Base-by-base conservation (phyloP, 1,139 yeast species). In the Pichia sp. region DNA sequence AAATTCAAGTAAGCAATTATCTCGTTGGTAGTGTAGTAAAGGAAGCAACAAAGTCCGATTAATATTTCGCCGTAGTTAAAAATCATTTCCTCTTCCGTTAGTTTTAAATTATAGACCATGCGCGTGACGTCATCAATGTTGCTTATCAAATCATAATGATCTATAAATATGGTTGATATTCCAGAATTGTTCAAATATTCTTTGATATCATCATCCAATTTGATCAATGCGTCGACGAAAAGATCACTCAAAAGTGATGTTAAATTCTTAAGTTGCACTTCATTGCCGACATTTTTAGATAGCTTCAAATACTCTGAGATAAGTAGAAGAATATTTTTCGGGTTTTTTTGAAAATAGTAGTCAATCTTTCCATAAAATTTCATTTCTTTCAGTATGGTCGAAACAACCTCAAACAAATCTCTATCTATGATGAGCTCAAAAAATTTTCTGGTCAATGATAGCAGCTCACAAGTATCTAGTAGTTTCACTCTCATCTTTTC, bases 401-500 rank as follows among this genome's bases (percentile, higher is more conserved):
- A 51, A 7, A 58, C 45, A 3, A 47, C 41, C 5, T 42, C 29
- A 15, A 29, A 26, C 10, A 57, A 36, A 8, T 56, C 34, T 16
- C 50, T 26, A 23, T 49, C 41, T 3, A 53, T 38, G 7, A 45
- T 38, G 2, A 56, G 36, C 15, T 57, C 41, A 47, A 56, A 60
- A 8, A 64, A 54, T 10, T 53, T 55, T 6, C 40, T 67, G 0
- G 86, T 80, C 5, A 86, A 80, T 34, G 77, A 76, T 44, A 82
- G 67, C 62, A 83, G 80, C 63, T 88, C 95, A 49, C 82, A 71
- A 34, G 74, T 70, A 57, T 77, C 74, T 32, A 83, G 71, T 3
- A 85, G 66, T 10, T 67, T 59, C 59, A 62, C 70, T 55, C 64
- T 71, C 46, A 68, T 67, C 34, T 67, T 67, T 32, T 66, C 66